These are phyloP conservation scores for Selaginella moellendorffii DNA, from an alignment of 75 land plant species.

Conservation along the genomic window DNA sequence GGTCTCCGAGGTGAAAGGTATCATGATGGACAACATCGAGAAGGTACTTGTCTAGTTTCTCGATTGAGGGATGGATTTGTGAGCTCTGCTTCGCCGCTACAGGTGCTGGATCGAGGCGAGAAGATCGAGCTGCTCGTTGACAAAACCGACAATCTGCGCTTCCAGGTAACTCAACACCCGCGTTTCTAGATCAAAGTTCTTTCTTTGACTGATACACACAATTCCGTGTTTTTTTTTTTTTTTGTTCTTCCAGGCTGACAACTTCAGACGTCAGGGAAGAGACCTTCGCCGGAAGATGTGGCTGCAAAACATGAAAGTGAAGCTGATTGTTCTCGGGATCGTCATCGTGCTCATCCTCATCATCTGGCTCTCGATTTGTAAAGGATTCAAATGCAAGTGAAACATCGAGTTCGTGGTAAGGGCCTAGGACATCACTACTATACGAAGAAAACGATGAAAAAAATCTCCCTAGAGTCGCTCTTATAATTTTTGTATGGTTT, in stretches of 20 bases:
- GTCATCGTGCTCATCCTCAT: conserved; percentile 42
- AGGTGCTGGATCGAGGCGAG: conserved; percentile 73
- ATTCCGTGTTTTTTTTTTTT: background rate
- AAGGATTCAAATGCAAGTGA: conserved; percentile 48
- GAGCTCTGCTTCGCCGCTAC: background rate
- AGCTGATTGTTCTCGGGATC: conserved; percentile 53
- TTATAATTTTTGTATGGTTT: too few relatives aligned
- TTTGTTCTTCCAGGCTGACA: conserved; percentile 58
- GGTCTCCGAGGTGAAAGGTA: conserved; percentile 74
- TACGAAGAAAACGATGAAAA: too few relatives aligned
- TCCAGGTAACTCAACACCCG: conserved; percentile 37
- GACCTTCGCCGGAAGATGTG: conserved; percentile 91
- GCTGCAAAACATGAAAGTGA: conserved; percentile 71
- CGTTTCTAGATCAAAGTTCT: background rate
- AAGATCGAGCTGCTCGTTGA: conserved; percentile 76
- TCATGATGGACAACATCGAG: conserved; percentile 77
- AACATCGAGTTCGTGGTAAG: too few relatives aligned
- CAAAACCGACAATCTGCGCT: conserved; percentile 69
- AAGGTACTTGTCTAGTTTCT: conserved; percentile 27
- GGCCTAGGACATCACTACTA: too few relatives aligned
- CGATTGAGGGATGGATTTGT: background rate
- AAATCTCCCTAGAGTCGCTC: too few relatives aligned
- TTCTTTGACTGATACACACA: background rate
- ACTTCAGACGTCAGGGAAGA: conserved; percentile 92
- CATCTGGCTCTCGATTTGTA: conserved; percentile 55